These are phyloP conservation scores for Geranium rotundifolium DNA, from an alignment of 345 rosid genomes.

Conservation along the genomic window DNA sequence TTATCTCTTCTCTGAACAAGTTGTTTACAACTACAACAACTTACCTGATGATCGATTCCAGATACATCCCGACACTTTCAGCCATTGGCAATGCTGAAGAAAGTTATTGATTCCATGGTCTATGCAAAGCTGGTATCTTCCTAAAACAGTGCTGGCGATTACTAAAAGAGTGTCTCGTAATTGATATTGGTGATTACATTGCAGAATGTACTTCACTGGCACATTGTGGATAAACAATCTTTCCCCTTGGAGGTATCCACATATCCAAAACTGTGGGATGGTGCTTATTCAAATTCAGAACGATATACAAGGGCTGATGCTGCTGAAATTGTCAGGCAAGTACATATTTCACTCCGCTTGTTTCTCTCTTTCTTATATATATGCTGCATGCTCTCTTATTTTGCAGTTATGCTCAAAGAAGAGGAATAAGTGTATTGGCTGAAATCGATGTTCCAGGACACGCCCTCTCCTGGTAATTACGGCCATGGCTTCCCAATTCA, in stretches of 20 bases:
- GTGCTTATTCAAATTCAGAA: constrained; percentile 48
- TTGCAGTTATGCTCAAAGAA: constrained; percentile 46
- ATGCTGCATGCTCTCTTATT: not conserved
- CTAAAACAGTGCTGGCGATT: not conserved
- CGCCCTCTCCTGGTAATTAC: constrained; percentile 50
- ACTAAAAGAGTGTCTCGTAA: not conserved
- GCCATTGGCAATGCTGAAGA: constrained; percentile 43
- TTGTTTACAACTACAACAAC: too few species aligned
- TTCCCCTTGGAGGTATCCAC: constrained; percentile 70
- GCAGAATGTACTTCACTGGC: constrained; percentile 78
- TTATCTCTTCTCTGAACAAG: too few species aligned
- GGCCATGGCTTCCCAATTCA: not conserved
- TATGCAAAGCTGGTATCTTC: constrained; percentile 50
- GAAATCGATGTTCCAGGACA: constrained; percentile 80
- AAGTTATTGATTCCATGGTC: constrained; percentile 65
- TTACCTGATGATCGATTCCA: constrained; percentile 7
- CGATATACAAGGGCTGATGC: constrained; percentile 52
- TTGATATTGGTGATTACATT: not conserved
- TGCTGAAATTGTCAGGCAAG: constrained; percentile 49
- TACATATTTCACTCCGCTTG: not conserved
- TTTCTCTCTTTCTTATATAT: constrained; percentile 3
- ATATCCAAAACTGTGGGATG: constrained; percentile 64
- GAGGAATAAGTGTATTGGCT: constrained; percentile 57
- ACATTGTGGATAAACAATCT: constrained; percentile 56
- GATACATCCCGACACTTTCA: constrained; percentile 74